Base-by-base conservation (phyloP, 73 alveolate species). In the Symbiodinium natans region DNA sequence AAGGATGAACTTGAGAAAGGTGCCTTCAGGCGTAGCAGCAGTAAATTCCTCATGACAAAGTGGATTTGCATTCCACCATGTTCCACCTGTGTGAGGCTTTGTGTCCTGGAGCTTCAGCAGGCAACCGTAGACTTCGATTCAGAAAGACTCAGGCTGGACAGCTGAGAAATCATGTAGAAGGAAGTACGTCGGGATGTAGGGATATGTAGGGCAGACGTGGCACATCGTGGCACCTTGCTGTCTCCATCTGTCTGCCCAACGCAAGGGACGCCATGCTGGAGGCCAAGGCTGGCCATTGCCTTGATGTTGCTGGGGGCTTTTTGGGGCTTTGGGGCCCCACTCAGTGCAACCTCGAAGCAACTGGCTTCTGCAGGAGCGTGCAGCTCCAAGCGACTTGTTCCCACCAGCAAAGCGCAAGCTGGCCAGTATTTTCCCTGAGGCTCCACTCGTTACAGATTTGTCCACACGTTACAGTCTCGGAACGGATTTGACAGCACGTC, bases 191-290 rank as follows among this genome's bases (percentile, higher is more conserved):
- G 63, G 63, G 63, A 48, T 48, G 63, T 10, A 10, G 17, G 63
- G 63, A 48, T 48, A 48, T 48, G 23, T n/a, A n/a, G n/a, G n/a
- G n/a, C n/a, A n/a, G n/a, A n/a, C n/a, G n/a, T n/a, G n/a, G n/a
- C 8, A 48, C 63, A 48, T 48, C 23, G 63, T 8, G 63, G 23
- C 63, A 17, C 63, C 63, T 48, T 48, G 63, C 23, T 48, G 17
- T 8, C 63, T 10, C 23, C 63, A 48, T n/a, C n/a, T n/a, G n/a
- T n/a, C n/a, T n/a, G n/a, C n/a, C n/a, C n/a, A n/a, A n/a, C 2
- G 77, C 46, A 6, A 89, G 95, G 97, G 97, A 90, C 38, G 97
- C 97, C 8, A 90, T 90, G 97, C 42, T 71, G 97, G 97, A 90
- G 11, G 97, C 97, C 38, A 90, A 90, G 83, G 97, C 73, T 9